A percentile compares a stretch with the other conserved stretches of the same genome.
Evolutionary conservation across 2,329 filamentous ascomycete species (phyloP).

Genomic region (Magnaporthiopsis poae): DNA sequence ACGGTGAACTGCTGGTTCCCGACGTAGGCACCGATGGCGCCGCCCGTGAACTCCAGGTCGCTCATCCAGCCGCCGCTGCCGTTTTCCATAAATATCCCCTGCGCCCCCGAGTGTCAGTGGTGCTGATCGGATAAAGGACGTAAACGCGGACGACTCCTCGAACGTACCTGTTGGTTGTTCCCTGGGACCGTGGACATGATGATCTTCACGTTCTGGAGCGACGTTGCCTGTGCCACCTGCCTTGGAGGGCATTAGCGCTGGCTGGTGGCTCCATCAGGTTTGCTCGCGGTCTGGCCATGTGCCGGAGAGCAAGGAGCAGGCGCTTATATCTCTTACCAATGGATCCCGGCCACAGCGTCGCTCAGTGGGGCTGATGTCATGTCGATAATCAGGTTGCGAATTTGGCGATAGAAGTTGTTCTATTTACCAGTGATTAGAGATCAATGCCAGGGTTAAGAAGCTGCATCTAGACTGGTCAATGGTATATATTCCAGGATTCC

Average conservation of each 20-base stretch:
- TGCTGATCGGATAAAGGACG: constrained; percentile 15
- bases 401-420: constrained; percentile 30
- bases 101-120: constrained; percentile 59
- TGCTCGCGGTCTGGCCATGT: constrained; percentile 6
- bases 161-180: constrained; percentile 37
- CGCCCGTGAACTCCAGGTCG: constrained; percentile 41
- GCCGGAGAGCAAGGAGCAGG: constrained; percentile 30
- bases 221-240: constrained; percentile 55
- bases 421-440: too few relatives aligned
- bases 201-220: constrained; percentile 46
- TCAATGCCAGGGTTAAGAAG: too few relatives aligned
- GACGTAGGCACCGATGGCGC: constrained; percentile 39
- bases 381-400: constrained; percentile 43
- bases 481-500: too few relatives aligned
- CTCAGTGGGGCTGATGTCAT: constrained; percentile 14
- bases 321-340: constrained; percentile 14
- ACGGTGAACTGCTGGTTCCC: constrained; percentile 14
- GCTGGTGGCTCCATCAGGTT: too few relatives aligned
- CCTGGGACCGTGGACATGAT: constrained; percentile 32
- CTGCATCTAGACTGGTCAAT: too few relatives aligned
- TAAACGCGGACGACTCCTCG: too few relatives aligned
- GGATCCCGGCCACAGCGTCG: constrained; percentile 39
- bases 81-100: constrained; percentile 10
- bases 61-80: constrained; percentile 8
- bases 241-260: constrained; percentile 25